A percentile compares a stretch with the other conserved stretches of the same genome.
Evolutionary conservation across 2,329 filamentous ascomycete genomes (phyloP).

Genomic region (Penicillium sp.): DNA sequence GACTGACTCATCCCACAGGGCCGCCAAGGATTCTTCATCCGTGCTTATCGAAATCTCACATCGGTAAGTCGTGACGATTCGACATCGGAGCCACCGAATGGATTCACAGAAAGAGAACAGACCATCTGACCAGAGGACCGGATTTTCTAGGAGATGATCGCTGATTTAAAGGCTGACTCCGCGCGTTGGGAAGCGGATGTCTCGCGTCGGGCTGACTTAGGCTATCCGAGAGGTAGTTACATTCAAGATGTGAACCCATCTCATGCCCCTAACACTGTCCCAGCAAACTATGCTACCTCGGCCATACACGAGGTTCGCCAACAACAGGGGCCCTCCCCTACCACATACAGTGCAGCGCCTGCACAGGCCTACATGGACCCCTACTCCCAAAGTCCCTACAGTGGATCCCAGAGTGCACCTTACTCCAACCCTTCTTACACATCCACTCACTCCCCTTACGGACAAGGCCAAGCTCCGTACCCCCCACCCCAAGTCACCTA

Average conservation of each 20-base stretch:
- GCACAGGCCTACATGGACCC: slow-evolving; percentile 36
- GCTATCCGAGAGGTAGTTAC: slow-evolving; percentile 46
- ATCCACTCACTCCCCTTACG: slow-evolving; percentile 39
- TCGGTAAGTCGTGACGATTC: slow-evolving; percentile 57
- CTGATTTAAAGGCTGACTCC: slow-evolving; percentile 56
- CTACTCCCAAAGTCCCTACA: slow-evolving; percentile 36
- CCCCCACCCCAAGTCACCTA: slow-evolving; percentile 37
- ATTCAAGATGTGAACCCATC: slow-evolving; percentile 40
- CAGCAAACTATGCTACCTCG: slow-evolving; percentile 40
- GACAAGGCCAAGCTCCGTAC: slow-evolving; percentile 37
- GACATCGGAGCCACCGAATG: neutral
- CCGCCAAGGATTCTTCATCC: slow-evolving; percentile 74
- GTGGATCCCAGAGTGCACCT: slow-evolving; percentile 34
- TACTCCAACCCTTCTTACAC: slow-evolving; percentile 37
- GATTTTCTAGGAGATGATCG: slow-evolving; percentile 54
- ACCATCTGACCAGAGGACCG: slow-evolving; percentile 24
- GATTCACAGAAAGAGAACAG: slow-evolving; percentile 5
- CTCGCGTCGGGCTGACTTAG: slow-evolving; percentile 41
- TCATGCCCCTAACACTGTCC: slow-evolving; percentile 40
- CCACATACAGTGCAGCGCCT: slow-evolving; percentile 38
- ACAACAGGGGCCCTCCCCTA: slow-evolving; percentile 40
- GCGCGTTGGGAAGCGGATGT: slow-evolving; percentile 52
- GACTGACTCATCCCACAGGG: slow-evolving; percentile 52
- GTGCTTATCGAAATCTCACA: slow-evolving; percentile 75
- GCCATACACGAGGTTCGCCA: slow-evolving; percentile 42